These are phyloP conservation scores for Curvularia eragrostidis DNA, from an alignment of 2,329 filamentous ascomycete genomes.

Conservation along the genomic window DNA sequence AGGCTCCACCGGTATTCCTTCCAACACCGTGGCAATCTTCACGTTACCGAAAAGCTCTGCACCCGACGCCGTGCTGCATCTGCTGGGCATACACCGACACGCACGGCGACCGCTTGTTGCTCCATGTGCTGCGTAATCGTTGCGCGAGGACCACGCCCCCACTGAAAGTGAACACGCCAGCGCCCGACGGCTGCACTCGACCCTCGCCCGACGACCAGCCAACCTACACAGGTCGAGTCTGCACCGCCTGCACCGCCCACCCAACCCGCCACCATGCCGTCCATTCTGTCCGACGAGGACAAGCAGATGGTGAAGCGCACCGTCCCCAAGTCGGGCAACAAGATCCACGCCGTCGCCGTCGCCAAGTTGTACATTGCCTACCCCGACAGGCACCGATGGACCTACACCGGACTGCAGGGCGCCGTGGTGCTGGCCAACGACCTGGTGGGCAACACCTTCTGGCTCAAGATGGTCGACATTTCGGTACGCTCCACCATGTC, in stretches of 20 bases:
- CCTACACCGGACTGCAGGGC: constrained; percentile 90
- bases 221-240: constrained; percentile 21
- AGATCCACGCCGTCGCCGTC: constrained; percentile 95
- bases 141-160: constrained; percentile 32
- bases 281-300: constrained; percentile 86
- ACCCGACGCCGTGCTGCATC: background rate
- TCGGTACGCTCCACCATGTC: constrained; percentile 67
- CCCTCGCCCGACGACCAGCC: constrained; percentile 13
- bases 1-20: constrained; percentile 26
- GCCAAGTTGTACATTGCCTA: constrained; percentile 93
- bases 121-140: constrained; percentile 42
- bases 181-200: constrained; percentile 21
- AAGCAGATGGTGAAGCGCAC: constrained; percentile 95
- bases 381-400: constrained; percentile 86
- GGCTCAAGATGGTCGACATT: constrained; percentile 96
- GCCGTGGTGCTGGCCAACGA: constrained; percentile 92
- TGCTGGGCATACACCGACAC: background rate
- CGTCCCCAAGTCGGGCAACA: constrained; percentile 93
- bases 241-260: background rate
- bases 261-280: constrained; percentile 54
- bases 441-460: constrained; percentile 92
- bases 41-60: constrained; percentile 19
- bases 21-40: constrained; percentile 27
- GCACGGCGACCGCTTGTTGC: constrained; percentile 7
- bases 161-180: constrained; percentile 36